phyloP scores from a whole-genome alignment of 1,139 yeast species.

The Debaryomyces robertsiae region DNA sequence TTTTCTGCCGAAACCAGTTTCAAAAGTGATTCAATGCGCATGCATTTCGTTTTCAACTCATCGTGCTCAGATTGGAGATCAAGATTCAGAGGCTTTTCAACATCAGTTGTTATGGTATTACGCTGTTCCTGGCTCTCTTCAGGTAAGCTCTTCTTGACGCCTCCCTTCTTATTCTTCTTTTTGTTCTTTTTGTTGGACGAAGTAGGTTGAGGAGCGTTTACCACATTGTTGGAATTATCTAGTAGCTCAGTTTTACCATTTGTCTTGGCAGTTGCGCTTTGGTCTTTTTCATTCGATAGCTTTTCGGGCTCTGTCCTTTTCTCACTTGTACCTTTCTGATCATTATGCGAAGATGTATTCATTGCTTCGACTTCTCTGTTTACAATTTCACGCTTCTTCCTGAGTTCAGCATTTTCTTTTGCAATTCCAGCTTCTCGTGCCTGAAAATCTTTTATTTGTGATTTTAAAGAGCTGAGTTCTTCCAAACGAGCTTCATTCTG shows the following conservation, averaged over 20 bases:
- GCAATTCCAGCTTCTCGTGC: not conserved
- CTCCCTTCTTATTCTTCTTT: conserved; percentile 17
- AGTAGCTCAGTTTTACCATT: no score
- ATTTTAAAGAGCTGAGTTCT: conserved; percentile 1
- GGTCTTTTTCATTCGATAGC: conserved; percentile 8
- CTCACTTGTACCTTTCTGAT: not conserved
- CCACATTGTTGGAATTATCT: no score
- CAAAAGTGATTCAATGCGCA: conserved; percentile 7
- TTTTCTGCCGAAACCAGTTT: conserved; percentile 9
- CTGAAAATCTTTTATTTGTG: conserved; percentile 7
- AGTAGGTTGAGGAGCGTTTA: not conserved
- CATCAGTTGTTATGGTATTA: conserved; percentile 1
- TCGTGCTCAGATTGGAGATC: conserved; percentile 2
- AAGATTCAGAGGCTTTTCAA: not conserved
- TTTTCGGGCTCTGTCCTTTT: conserved; percentile 7
- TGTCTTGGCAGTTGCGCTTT: not conserved
- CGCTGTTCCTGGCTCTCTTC: not conserved
- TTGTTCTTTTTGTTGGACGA: conserved; percentile 16
- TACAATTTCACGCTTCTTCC: conserved; percentile 2
- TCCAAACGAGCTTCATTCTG: no score
- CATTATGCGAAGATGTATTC: not conserved
- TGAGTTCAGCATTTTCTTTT: not conserved
- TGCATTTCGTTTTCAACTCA: conserved; percentile 1
- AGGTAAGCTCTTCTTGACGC: not conserved
- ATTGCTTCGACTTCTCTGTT: conserved; percentile 3